A percentile compares a stretch with the other conserved stretches of the same genome.
phyloP scores from a whole-genome alignment of 176 grass and related monocot genomes.

The Avena insularis region DNA sequence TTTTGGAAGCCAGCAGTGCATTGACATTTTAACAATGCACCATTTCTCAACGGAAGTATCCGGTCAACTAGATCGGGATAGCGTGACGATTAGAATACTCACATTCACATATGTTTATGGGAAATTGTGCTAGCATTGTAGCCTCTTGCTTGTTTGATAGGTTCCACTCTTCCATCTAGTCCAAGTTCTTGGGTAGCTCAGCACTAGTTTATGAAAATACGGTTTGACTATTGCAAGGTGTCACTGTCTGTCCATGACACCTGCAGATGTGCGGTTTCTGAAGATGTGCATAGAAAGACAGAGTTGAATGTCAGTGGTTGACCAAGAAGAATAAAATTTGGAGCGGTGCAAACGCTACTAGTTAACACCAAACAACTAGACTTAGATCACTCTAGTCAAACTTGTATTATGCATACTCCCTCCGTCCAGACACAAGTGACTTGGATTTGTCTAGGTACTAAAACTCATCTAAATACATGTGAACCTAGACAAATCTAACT shows the following conservation, averaged over 20 bases:
- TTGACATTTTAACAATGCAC: background rate
- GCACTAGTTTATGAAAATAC: background rate
- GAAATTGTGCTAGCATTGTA: conserved; percentile 10
- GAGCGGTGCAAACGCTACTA: no score
- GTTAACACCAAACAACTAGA: background rate
- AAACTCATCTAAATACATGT: no score
- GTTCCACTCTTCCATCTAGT: background rate
- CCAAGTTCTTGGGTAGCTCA: background rate
- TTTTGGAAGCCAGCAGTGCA: background rate
- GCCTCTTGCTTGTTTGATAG: conserved; percentile 20
- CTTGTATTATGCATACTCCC: background rate
- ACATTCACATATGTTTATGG: background rate
- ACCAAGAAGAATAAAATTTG: no score
- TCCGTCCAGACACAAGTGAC: no score
- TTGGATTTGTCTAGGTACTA: no score
- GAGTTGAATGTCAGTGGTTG: background rate
- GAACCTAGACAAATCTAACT: no score
- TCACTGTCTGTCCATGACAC: background rate
- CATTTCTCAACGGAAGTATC: conserved; percentile 5
- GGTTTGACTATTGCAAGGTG: conserved; percentile 36
- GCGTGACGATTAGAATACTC: background rate
- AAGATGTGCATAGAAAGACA: background rate
- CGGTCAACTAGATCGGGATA: conserved; percentile 32
- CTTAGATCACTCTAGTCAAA: background rate
- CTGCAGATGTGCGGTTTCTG: background rate